Conservation (phyloP, 1,139 yeast species). For the Spathaspora sp. region DNA sequence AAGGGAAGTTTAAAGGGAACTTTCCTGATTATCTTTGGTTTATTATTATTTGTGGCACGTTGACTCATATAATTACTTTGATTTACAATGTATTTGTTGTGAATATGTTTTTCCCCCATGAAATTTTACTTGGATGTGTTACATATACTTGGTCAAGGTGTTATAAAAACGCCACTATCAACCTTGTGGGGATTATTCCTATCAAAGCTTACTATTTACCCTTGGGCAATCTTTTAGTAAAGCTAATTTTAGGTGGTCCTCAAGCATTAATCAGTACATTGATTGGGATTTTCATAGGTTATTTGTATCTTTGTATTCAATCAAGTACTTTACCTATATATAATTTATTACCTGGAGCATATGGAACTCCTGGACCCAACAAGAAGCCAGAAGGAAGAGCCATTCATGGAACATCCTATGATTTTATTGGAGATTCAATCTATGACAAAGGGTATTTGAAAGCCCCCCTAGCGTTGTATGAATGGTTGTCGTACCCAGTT, state of each 20-base stretch:
- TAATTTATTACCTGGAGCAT: slow-evolving; percentile 40
- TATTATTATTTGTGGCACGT: slow-evolving; percentile 47
- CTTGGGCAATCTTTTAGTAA: slow-evolving; percentile 50
- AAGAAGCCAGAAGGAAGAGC: slow-evolving; percentile 23
- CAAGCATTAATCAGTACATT: slow-evolving; percentile 38
- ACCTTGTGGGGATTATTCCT: slow-evolving; percentile 53
- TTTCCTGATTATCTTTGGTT: slow-evolving; percentile 61
- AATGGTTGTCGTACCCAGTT: slow-evolving; percentile 30
- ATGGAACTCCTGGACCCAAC: slow-evolving; percentile 6
- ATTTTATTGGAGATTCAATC: slow-evolving; percentile 32
- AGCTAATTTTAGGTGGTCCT: slow-evolving; percentile 45
- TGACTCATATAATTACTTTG: slow-evolving; percentile 33
- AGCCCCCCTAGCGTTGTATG: slow-evolving; percentile 42
- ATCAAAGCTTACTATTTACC: slow-evolving; percentile 62
- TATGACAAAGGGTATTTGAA: slow-evolving; percentile 45
- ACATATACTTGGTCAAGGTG: slow-evolving; percentile 62
- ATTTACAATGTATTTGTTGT: slow-evolving; percentile 25
- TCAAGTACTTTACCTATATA: slow-evolving; percentile 50
- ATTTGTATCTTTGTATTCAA: slow-evolving; percentile 59
- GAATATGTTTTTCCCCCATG: slow-evolving; percentile 25
- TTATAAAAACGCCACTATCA: slow-evolving; percentile 49
- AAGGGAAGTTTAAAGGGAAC: slow-evolving; percentile 51
- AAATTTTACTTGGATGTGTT: slow-evolving; percentile 50
- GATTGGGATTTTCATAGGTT: slow-evolving; percentile 55
- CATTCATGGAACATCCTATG: slow-evolving; percentile 30